Base-by-base conservation (phyloP, 371 early-diverging fungal genomes). In the Mucor circinelloides region DNA sequence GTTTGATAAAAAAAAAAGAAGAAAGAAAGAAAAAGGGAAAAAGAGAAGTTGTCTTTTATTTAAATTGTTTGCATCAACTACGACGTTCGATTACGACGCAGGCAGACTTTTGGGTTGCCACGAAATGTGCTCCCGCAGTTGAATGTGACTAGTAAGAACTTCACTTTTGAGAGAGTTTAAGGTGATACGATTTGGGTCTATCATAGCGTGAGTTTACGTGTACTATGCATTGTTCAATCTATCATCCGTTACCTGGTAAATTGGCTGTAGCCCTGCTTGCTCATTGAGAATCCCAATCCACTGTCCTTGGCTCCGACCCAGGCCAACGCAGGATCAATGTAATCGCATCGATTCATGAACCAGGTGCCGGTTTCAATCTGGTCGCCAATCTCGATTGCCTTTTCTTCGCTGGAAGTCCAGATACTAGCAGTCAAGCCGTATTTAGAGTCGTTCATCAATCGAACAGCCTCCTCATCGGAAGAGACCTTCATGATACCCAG, bases 321-420 rank as follows among this genome's bases (percentile, higher is more conserved):
- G 23, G 93, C 87, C 36, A 95, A 70, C 6, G 87, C 92, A 31
- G 94, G 94, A 72, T 94, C 94, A 38, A 90, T 75, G 64, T 86
- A 93, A 73, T 95, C 94, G 70, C 93, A 93, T 1, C 93, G 88
- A 70, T 95, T 95, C 90, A 92, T 87, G 71, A 91, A 95, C 84
- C 91, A 88, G n/a, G 95, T 94, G 15, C 95, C 95, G 0, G 89
- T 87, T 59, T 94, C 90, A 56, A 94, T 83, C 60, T 82, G 85
- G 56, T 90, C 85, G 9, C 89, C 92, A 64, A 93, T 87, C 15
- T 61, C 76, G 38, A 87, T 25, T 0, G 89, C 93, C 25, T 83
- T 85, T 13, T 89, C 86, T 3, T 70, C 67, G 68, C 88, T 87
- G 54, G 77, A 67, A 0, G 95, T 93, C 95, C 95, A 95, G 54